phyloP scores from a whole-genome alignment of 805 yeast genomes.

The Candida wancherniae region DNA sequence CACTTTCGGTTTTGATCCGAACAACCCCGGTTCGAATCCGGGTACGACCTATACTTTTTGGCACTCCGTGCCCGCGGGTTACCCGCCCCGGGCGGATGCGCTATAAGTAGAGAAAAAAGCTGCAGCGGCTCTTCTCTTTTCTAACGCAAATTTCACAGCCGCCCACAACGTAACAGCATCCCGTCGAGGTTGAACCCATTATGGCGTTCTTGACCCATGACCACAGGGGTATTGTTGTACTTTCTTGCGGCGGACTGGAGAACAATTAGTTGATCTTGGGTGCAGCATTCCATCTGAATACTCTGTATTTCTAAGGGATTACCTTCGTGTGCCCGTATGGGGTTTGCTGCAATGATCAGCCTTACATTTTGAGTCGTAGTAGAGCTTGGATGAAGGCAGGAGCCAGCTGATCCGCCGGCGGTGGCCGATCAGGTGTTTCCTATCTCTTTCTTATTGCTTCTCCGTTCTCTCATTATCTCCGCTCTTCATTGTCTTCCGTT shows the following conservation, averaged over 20 bases:
- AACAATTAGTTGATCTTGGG: constrained; percentile 62
- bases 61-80: constrained; percentile 11
- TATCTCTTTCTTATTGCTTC: too few relatives aligned
- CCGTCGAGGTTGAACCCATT: constrained; percentile 65
- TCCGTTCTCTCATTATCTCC: too few relatives aligned
- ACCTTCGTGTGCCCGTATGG: constrained; percentile 78
- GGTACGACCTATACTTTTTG: constrained; percentile 54
- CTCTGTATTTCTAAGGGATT: constrained; percentile 54
- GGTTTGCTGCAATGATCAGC: constrained; percentile 62
- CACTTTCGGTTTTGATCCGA: constrained; percentile 78
- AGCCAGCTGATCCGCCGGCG: too few relatives aligned
- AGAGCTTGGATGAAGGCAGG: too few relatives aligned
- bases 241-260: constrained; percentile 53
- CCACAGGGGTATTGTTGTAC: constrained; percentile 52
- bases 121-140: constrained; percentile 12
- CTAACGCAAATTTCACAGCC: constrained; percentile 66
- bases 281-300: constrained; percentile 61
- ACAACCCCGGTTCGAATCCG: constrained; percentile 84
- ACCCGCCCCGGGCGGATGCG: constrained; percentile 22
- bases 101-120: constrained; percentile 15
- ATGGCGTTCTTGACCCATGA: constrained; percentile 69
- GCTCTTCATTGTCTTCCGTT: too few relatives aligned
- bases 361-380: constrained; percentile 33
- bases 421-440: too few relatives aligned
- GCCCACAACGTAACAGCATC: constrained; percentile 57